These are phyloP conservation scores for Arctium lappa DNA, from an alignment of 129 eudicot species.

Conservation along the genomic window DNA sequence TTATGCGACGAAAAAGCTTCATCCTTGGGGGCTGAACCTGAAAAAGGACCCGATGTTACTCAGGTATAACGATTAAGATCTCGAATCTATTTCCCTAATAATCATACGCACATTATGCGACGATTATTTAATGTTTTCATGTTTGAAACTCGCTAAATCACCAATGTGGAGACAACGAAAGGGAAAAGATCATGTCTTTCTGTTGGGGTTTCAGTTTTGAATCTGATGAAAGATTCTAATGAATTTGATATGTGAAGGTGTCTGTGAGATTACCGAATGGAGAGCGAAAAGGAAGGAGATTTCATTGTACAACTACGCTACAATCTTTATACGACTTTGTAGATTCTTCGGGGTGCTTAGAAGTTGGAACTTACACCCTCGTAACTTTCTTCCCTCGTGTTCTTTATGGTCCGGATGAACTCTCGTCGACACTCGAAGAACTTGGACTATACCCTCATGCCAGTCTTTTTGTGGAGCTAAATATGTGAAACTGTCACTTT, in stretches of 20 bases:
- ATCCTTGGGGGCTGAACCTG: constrained; percentile 61
- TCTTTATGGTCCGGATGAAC: constrained; percentile 58
- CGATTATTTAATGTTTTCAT: background rate
- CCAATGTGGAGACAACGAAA: background rate
- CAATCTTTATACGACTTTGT: constrained; percentile 77
- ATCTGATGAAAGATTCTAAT: background rate
- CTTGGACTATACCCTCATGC: constrained; percentile 83
- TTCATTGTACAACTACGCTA: constrained; percentile 46
- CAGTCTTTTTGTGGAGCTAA: constrained; percentile 77
- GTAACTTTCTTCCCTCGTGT: constrained; percentile 82
- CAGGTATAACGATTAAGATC: constrained; percentile 38
- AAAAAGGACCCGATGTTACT: constrained; percentile 76
- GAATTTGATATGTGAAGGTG: constrained; percentile 38
- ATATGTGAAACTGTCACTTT: constrained; percentile 22
- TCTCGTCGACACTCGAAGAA: constrained; percentile 53
- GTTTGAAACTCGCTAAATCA: background rate
- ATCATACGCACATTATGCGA: background rate
- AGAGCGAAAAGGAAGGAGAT: constrained; percentile 70
- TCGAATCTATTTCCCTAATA: background rate
- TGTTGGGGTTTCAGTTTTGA: background rate
- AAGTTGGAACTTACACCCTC: constrained; percentile 54
- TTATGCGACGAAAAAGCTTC: background rate
- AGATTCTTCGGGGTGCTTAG: constrained; percentile 75
- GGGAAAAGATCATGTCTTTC: background rate
- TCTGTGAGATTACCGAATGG: constrained; percentile 86